A percentile compares a stretch with the other conserved stretches of the same genome.
phyloP scores from a whole-genome alignment of 2,329 filamentous ascomycete species.

The Phialophora tarda region DNA sequence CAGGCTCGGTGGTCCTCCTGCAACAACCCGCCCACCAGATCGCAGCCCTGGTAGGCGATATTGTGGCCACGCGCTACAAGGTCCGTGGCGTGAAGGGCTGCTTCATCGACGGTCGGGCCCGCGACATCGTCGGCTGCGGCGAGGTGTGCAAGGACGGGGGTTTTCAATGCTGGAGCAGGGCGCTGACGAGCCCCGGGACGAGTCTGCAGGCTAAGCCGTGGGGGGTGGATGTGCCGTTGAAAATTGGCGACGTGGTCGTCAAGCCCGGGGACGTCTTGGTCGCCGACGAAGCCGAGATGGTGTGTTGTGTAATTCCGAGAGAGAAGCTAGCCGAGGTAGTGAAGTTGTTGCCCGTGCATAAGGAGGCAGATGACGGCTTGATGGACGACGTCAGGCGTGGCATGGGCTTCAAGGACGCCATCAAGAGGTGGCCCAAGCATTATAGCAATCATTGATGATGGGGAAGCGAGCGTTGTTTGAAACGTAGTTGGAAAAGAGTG shows the following conservation, averaged over 20 bases:
- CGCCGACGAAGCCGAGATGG: conserved; percentile 14
- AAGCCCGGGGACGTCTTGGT: conserved; percentile 13
- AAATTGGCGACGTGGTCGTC: conserved; percentile 15
- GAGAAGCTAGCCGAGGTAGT: conserved; percentile 5
- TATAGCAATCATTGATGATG: conserved; percentile 13
- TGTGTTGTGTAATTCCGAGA: conserved; percentile 17
- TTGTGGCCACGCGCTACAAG: conserved; percentile 17
- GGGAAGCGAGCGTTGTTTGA: neutral
- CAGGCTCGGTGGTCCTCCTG: conserved; percentile 10
- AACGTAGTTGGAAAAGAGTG: no score
- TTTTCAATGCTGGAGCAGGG: conserved; percentile 15
- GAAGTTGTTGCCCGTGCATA: conserved; percentile 12
- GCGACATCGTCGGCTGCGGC: conserved; percentile 11
- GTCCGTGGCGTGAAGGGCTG: conserved; percentile 12
- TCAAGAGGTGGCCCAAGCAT: conserved; percentile 17
- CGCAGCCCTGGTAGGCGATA: conserved; percentile 12
- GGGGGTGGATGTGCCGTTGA: conserved; percentile 19
- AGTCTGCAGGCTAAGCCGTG: conserved; percentile 12
- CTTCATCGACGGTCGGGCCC: conserved; percentile 8
- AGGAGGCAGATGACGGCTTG: conserved; percentile 13
- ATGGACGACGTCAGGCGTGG: conserved; percentile 9
- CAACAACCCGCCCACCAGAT: conserved; percentile 17
- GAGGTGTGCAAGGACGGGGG: conserved; percentile 13
- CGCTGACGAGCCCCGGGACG: conserved; percentile 17
- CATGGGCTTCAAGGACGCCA: conserved; percentile 18